phyloP scores from a whole-genome alignment of 2,329 filamentous ascomycete genomes.

The Ophiocordyceps camponoti-leonardi region DNA sequence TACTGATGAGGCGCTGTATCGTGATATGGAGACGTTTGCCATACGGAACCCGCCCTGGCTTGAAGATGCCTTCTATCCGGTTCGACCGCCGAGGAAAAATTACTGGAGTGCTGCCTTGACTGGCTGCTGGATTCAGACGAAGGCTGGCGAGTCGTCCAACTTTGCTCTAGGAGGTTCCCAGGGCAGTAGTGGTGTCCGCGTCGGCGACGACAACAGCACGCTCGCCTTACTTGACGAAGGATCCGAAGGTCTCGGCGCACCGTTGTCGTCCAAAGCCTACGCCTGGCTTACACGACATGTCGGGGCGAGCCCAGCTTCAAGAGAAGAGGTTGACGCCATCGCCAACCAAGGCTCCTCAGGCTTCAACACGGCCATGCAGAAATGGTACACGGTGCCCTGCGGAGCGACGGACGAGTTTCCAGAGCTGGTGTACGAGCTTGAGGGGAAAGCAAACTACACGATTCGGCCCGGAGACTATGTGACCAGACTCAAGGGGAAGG shows the following conservation, averaged over 20 bases:
- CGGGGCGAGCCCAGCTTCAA: background rate
- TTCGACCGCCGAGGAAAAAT: background rate
- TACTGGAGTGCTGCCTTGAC: background rate
- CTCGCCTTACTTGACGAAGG: constrained; percentile 1
- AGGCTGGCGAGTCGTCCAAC: background rate
- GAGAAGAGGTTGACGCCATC: background rate
- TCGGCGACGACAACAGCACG: background rate
- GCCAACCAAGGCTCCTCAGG: background rate
- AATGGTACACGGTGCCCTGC: constrained; percentile 1
- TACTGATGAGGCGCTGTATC: background rate
- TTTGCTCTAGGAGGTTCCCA: background rate
- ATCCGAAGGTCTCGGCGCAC: constrained; percentile 1
- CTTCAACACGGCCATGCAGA: constrained; percentile 1
- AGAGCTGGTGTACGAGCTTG: background rate
- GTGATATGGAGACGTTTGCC: background rate
- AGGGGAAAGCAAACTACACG: background rate
- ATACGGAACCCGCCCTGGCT: background rate
- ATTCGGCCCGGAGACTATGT: background rate
- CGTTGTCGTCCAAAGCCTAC: background rate
- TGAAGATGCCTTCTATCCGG: background rate
- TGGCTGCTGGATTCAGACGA: background rate
- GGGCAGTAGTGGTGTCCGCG: background rate
- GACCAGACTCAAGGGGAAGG: background rate
- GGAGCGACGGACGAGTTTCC: background rate
- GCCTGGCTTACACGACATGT: background rate